Evolutionary conservation across 305 asterid genomes (phyloP).

Genomic region (Lippia alba): DNA sequence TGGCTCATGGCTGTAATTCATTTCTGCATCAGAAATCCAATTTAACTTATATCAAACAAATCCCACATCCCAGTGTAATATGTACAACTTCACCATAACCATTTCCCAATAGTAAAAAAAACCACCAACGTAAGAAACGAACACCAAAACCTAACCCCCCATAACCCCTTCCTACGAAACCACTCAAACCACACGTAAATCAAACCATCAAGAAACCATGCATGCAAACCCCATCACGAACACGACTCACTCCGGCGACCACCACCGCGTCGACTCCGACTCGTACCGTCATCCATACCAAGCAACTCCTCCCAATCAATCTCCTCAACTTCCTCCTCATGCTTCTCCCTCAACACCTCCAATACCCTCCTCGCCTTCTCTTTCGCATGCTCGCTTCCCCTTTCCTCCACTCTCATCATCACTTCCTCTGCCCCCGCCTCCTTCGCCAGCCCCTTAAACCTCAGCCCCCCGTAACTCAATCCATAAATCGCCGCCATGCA

Average conservation of each 20-base stretch:
- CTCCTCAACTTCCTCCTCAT: constrained; percentile 63
- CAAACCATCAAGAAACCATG: constrained; percentile 4
- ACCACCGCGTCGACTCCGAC: constrained; percentile 33
- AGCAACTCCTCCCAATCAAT: constrained; percentile 86
- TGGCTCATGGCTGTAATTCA: not conserved
- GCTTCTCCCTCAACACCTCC: constrained; percentile 69
- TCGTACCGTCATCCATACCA: constrained; percentile 53
- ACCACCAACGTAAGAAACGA: not conserved
- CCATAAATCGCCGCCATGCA: constrained; percentile 68
- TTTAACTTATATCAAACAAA: not conserved
- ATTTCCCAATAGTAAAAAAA: not conserved
- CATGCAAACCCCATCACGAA: constrained; percentile 5
- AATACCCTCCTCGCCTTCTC: constrained; percentile 59
- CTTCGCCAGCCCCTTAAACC: constrained; percentile 90
- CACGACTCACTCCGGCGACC: not conserved
- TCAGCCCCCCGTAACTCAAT: constrained; percentile 80
- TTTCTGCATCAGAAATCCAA: not conserved
- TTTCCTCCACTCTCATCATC: constrained; percentile 51
- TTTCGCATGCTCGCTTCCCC: constrained; percentile 46
- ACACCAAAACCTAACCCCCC: not conserved
- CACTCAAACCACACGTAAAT: not conserved
- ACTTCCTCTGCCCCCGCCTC: constrained; percentile 74
- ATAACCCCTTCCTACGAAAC: not conserved
- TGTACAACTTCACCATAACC: constrained; percentile 30
- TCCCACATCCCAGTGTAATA: constrained; percentile 23